Percentiles rank a stretch among this genome's conserved stretches.
Evolutionary conservation across 2,329 filamentous ascomycete genomes (phyloP).

Genomic region (Fusarium sambucinum): DNA sequence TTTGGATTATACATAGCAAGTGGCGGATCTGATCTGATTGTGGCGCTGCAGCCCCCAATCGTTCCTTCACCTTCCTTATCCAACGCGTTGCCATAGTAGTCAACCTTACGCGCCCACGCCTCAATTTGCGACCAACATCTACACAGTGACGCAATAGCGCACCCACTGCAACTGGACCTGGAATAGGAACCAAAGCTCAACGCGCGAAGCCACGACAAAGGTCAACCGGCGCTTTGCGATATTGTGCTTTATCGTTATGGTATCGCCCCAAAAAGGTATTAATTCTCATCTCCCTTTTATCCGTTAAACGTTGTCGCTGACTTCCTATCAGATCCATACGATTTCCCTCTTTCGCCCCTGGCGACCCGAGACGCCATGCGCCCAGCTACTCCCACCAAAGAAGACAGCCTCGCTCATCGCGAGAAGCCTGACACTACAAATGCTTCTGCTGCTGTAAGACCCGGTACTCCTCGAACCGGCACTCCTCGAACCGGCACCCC

Average conservation of each 20-base stretch:
- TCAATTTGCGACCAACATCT: conserved; percentile 43
- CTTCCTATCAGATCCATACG: conserved; percentile 42
- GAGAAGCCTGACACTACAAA: conserved; percentile 27
- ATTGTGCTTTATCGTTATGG: conserved; percentile 17
- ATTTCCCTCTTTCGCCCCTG: conserved; percentile 41
- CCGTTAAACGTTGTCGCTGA: conserved; percentile 7
- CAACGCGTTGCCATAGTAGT: conserved; percentile 32
- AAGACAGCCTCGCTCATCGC: conserved; percentile 31
- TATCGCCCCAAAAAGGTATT: conserved; percentile 31
- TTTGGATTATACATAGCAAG: background rate
- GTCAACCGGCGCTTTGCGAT: conserved; percentile 24
- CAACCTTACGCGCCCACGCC: conserved; percentile 31
- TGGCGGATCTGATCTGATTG: conserved; percentile 35
- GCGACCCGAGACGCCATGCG: conserved; percentile 25
- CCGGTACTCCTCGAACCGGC: conserved; percentile 17
- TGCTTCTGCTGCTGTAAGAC: conserved; percentile 23
- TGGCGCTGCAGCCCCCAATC: conserved; percentile 36
- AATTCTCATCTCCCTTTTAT: background rate
- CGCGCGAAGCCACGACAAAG: conserved; percentile 9
- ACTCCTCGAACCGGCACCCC: conserved; percentile 20
- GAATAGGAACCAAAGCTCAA: conserved; percentile 1
- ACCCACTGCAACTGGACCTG: conserved; percentile 1
- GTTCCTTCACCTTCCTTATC: conserved; percentile 6
- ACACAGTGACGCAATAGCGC: conserved; percentile 42
- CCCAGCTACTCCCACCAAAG: conserved; percentile 27